phyloP scores from a whole-genome alignment of 371 early-diverging fungal species.

The Haplosporangium sp. region DNA sequence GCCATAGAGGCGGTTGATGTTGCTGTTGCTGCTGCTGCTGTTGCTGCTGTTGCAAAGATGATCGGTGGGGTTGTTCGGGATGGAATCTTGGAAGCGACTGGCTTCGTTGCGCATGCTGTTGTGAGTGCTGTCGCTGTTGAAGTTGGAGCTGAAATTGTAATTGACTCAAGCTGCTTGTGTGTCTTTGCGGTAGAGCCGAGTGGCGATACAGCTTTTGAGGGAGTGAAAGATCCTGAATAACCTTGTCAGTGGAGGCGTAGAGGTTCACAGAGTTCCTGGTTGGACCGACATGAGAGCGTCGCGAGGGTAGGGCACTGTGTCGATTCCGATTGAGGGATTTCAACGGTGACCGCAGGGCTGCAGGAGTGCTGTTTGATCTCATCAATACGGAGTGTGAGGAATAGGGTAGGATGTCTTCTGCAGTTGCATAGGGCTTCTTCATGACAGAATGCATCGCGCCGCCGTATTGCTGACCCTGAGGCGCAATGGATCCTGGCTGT shows the following conservation, averaged over 20 bases:
- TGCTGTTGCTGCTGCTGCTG: constrained; percentile 16
- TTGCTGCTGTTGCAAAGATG: constrained; percentile 14
- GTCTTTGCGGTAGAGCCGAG: constrained; percentile 38
- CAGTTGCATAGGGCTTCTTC: constrained; percentile 13
- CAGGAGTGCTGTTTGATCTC: constrained; percentile 52
- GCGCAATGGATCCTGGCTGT: constrained; percentile 7
- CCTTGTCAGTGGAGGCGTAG: constrained; percentile 47
- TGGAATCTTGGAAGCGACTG: constrained; percentile 25
- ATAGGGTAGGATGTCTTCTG: constrained; percentile 32
- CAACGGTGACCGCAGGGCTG: constrained; percentile 35
- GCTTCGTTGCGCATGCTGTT: constrained; percentile 27
- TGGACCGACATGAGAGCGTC: constrained; percentile 27
- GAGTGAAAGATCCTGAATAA: constrained; percentile 46
- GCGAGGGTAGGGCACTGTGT: constrained; percentile 35
- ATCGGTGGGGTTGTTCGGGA: constrained; percentile 18
- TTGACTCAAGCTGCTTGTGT: constrained; percentile 35
- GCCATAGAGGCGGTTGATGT: not conserved
- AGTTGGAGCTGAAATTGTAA: constrained; percentile 45
- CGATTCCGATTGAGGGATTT: constrained; percentile 33
- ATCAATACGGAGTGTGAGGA: constrained; percentile 32
- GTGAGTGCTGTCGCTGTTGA: constrained; percentile 28
- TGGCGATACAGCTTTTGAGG: constrained; percentile 47
- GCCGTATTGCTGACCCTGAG: constrained; percentile 15
- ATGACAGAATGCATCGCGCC: constrained; percentile 12
- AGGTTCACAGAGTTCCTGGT: constrained; percentile 39